Evolutionary conservation across 768 basidiomycete genomes (phyloP).

Genomic region (Boletus tylopilopsis): DNA sequence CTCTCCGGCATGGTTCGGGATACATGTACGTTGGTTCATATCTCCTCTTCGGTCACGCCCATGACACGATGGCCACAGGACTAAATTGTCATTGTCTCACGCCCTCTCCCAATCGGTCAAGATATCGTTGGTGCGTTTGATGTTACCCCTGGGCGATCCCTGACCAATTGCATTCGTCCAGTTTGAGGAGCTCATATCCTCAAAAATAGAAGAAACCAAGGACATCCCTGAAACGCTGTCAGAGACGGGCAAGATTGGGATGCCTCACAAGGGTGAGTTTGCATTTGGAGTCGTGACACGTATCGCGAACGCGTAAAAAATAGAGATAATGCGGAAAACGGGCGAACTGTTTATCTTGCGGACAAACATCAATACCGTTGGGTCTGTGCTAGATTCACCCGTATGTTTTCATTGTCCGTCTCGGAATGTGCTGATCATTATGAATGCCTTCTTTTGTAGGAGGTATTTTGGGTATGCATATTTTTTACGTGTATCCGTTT

Average conservation of each 20-base stretch:
- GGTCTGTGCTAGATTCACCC: conserved; percentile 94
- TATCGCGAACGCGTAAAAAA: conserved; percentile 14
- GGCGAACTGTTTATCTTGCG: conserved; percentile 90
- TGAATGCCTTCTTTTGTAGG: conserved; percentile 40
- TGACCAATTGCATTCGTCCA: conserved; percentile 25
- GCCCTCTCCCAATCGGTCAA: conserved; percentile 96
- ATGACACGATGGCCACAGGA: conserved; percentile 50
- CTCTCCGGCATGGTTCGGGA: conserved; percentile 88
- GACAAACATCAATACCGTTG: conserved; percentile 93
- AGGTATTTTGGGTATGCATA: conserved; percentile 87
- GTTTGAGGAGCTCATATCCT: conserved; percentile 91
- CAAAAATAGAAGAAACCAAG: conserved; percentile 94
- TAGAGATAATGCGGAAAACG: conserved; percentile 97
- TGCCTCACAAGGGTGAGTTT: conserved; percentile 70
- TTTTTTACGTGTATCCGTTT: conserved; percentile 1
- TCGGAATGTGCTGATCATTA: background rate
- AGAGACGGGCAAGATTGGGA: conserved; percentile 92
- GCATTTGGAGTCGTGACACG: conserved; percentile 1
- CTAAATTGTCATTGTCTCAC: conserved; percentile 91
- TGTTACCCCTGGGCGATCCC: conserved; percentile 4
- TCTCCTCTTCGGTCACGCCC: conserved; percentile 8
- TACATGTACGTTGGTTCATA: conserved; percentile 68
- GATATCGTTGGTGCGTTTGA: conserved; percentile 71
- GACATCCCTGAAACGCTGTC: conserved; percentile 92
- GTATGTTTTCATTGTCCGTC: conserved; percentile 41